These are phyloP conservation scores for Phallus indusiatus DNA, from an alignment of 768 basidiomycete genomes.

Conservation along the genomic window DNA sequence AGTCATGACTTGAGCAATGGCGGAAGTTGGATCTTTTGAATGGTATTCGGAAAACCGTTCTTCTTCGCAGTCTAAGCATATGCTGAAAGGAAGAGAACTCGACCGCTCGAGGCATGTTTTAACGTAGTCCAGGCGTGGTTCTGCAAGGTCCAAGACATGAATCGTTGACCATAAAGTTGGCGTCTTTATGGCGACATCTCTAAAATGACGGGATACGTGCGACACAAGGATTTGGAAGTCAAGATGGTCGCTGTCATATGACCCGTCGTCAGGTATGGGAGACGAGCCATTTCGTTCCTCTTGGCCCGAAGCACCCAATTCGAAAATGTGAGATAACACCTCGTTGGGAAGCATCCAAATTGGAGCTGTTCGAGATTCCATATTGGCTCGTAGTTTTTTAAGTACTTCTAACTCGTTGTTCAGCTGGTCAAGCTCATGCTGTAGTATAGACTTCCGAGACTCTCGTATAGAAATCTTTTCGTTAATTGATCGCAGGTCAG, in stretches of 20 bases:
- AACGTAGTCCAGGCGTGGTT: slow-evolving; percentile 1
- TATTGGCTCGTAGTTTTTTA: neutral
- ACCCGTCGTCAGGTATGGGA: slow-evolving; percentile 32
- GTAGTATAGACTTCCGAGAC: neutral
- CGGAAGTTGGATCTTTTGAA: neutral
- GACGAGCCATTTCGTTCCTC: slow-evolving; percentile 19
- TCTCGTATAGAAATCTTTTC: neutral
- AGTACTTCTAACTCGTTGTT: neutral
- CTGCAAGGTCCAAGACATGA: slow-evolving; percentile 17
- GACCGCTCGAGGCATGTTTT: slow-evolving; percentile 2
- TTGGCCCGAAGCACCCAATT: slow-evolving; percentile 36
- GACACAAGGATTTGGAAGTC: slow-evolving; percentile 45
- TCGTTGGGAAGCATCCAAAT: slow-evolving; percentile 37
- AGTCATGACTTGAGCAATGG: neutral
- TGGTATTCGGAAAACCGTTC: neutral
- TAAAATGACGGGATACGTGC: slow-evolving; percentile 51
- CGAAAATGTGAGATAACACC: slow-evolving; percentile 48
- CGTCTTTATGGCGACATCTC: slow-evolving; percentile 41
- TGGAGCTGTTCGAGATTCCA: slow-evolving; percentile 1
- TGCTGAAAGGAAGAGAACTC: neutral
- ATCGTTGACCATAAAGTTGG: slow-evolving; percentile 49
- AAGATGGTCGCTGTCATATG: neutral
- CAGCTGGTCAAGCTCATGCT: neutral
- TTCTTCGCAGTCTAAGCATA: neutral
- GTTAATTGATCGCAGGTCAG: neutral